These are phyloP conservation scores for Mortierella sp. DNA, from an alignment of 371 early-diverging fungal genomes.

Conservation along the genomic window DNA sequence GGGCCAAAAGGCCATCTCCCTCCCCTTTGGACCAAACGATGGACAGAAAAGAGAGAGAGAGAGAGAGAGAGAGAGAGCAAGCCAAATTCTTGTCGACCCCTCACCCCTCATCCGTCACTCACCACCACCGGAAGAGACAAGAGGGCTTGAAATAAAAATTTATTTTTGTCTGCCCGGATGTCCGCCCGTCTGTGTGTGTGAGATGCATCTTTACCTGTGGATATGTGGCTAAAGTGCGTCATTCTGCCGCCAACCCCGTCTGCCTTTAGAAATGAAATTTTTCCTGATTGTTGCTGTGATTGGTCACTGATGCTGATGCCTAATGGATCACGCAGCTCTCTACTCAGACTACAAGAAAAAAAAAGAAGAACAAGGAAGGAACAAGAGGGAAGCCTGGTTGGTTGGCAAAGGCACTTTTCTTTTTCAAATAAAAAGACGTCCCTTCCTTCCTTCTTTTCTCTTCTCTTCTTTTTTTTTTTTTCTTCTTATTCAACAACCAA, in stretches of 20 bases:
- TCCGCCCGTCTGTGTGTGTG: not conserved
- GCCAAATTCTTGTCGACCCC: not conserved
- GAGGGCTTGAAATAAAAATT: not conserved
- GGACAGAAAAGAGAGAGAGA: too few species aligned
- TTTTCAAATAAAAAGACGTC: not conserved
- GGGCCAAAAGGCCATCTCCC: conserved; percentile 1
- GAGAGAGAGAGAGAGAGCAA: too few species aligned
- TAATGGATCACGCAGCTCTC: not conserved
- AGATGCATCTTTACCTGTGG: too few species aligned
- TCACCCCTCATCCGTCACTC: not conserved
- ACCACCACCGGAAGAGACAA: not conserved
- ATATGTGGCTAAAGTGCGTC: not conserved
- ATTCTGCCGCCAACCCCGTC: not conserved
- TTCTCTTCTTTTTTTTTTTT: not conserved
- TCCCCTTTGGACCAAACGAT: not conserved
- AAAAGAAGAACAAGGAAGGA: not conserved
- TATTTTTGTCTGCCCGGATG: not conserved
- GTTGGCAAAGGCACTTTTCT: not conserved
- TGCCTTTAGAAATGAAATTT: conserved; percentile 6
- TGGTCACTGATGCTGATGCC: not conserved
- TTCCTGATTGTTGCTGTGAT: not conserved
- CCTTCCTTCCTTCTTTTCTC: not conserved
- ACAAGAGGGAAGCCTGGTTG: not conserved
- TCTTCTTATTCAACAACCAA: not conserved
- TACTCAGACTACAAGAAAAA: not conserved